phyloP scores from a whole-genome alignment of 2,329 filamentous ascomycete genomes.

The Xylariaceae sp. region DNA sequence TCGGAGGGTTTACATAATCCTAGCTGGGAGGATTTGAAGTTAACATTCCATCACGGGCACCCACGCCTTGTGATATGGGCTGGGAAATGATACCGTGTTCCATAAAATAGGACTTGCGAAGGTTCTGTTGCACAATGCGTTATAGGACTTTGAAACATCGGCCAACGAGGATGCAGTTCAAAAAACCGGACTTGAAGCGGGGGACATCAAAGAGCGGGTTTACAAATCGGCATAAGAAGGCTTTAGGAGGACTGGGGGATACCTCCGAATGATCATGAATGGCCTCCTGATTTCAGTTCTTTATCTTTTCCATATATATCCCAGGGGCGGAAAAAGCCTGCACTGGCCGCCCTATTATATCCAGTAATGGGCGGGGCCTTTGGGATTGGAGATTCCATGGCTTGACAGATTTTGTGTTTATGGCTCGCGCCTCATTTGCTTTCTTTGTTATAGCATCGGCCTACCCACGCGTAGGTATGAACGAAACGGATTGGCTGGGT shows the following conservation, averaged over 20 bases:
- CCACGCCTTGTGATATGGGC: background rate
- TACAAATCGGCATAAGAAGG: slow-evolving; percentile 4
- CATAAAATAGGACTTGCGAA: background rate
- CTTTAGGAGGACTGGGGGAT: background rate
- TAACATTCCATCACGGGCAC: slow-evolving; percentile 7
- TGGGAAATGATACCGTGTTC: background rate
- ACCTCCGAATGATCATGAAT: slow-evolving; percentile 7
- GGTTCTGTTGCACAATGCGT: slow-evolving; percentile 23
- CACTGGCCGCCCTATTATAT: slow-evolving; percentile 1
- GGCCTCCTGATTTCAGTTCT: slow-evolving; percentile 2
- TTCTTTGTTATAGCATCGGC: slow-evolving; percentile 7
- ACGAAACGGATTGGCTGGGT: background rate
- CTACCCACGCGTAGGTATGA: slow-evolving; percentile 1
- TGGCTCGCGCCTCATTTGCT: slow-evolving; percentile 17
- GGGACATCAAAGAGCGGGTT: slow-evolving; percentile 15
- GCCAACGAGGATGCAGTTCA: slow-evolving; percentile 2
- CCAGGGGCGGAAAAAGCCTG: slow-evolving; percentile 1
- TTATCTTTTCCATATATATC: slow-evolving; percentile 3
- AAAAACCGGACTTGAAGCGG: slow-evolving; percentile 3
- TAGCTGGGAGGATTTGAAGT: background rate
- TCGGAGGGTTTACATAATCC: background rate
- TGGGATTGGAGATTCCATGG: slow-evolving; percentile 8
- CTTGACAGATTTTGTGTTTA: slow-evolving; percentile 16
- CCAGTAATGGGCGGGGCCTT: slow-evolving; percentile 1
- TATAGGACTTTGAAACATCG: slow-evolving; percentile 14